A percentile compares a stretch with the other conserved stretches of the same genome.
These are phyloP conservation scores for Thymus mandschuricus DNA, from an alignment of 257 asterid species.

Conservation along the genomic window DNA sequence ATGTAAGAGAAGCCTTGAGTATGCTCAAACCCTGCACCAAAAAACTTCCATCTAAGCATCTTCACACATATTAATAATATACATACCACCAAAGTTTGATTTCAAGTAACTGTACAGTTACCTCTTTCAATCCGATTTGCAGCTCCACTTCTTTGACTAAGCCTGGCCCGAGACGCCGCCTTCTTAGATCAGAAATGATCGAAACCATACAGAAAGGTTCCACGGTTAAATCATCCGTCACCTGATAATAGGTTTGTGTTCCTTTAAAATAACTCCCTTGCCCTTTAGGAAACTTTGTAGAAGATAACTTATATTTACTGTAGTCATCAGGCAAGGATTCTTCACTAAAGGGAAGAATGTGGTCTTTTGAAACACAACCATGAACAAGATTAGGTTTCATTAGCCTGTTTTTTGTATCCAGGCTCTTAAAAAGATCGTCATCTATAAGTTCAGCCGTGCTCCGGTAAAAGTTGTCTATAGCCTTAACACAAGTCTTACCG, in stretches of 20 bases:
- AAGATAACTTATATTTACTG: not conserved
- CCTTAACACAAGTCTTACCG: not conserved
- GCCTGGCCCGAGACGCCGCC: too few species aligned
- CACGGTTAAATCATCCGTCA: not conserved
- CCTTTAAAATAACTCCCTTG: not conserved
- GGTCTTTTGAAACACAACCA: not conserved
- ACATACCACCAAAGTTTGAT: too few species aligned
- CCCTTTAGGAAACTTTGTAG: not conserved
- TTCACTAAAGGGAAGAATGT: not conserved
- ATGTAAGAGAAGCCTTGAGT: constrained; percentile 30
- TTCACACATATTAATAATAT: too few species aligned
- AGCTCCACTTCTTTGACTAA: constrained; percentile 24
- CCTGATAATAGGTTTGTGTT: not conserved
- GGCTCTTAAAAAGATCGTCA: not conserved
- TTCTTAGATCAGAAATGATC: not conserved
- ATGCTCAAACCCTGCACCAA: not conserved
- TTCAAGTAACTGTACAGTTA: not conserved
- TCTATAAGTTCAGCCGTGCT: not conserved
- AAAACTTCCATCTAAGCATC: too few species aligned
- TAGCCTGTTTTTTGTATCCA: not conserved
- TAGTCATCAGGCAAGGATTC: not conserved
- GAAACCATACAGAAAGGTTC: not conserved
- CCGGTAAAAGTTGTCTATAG: not conserved
- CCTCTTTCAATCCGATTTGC: constrained; percentile 36
- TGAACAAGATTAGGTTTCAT: constrained; percentile 18